Evolutionary conservation across 2,329 filamentous ascomycete genomes (phyloP), one percentile per base, ranked within the genome.

Genomic region (Orbilia quercus): DNA sequence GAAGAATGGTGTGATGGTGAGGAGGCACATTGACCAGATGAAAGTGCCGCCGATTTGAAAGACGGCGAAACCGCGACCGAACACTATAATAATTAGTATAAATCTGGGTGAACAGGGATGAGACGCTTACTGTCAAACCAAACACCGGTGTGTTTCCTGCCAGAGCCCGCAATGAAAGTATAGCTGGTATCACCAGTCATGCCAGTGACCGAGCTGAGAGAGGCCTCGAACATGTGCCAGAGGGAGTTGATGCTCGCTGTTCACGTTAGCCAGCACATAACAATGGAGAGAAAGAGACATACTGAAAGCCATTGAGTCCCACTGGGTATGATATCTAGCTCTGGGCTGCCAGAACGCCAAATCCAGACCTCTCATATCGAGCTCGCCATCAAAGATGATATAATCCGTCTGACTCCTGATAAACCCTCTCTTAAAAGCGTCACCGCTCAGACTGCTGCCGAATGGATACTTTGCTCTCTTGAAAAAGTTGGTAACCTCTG

Each of bases 221-320:
- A 88, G 12, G 89, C 89, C 38, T 91, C 96, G 38, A 99, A 84
- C 95, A 99, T 98, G 80, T 98, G 93, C 93, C 93, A 98, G 18
- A 98, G 81, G 1, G 87, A 88, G 55, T 85, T 83, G 67, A 80
- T 79, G 64, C 81, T 84, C 1, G 76, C 76, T 77, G 44, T 34
- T 22, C 12, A 51, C 6, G 36, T 76, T 58, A 76, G 62, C 40
- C 14, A 40, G 38, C n/a, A 25, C 22, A 65, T 31, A 40, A 42
- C 18, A 12, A 4, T 34, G 1, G 7, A 31, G 16, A 6, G 28
- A n/a, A 7, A 18, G 22, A 7, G 31, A 25, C 42, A 11, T 76
- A 77, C 76, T 90, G 80, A 97, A 92, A 40, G 87, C 87, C 1
- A 89, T 84, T 79, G 96, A 91, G 79, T 99, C 95, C 78, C 96